phyloP scores from a whole-genome alignment of 225 moss, liverwort and hornwort species.

The Neckera pumila region DNA sequence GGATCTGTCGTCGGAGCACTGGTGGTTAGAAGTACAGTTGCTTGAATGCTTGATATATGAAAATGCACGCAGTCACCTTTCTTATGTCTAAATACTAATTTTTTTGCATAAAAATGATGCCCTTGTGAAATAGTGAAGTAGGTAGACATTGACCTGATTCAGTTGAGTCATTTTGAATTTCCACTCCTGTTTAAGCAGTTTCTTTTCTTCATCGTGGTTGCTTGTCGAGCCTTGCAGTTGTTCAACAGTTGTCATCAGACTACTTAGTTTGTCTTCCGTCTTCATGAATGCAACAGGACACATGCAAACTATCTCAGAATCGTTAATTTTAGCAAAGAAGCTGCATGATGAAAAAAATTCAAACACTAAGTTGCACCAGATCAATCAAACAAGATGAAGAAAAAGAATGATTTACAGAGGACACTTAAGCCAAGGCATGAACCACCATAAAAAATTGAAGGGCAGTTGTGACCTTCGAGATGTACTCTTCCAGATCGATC shows the following conservation, averaged over 20 bases:
- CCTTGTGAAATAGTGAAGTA: background rate
- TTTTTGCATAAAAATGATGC: background rate
- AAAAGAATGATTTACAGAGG: background rate
- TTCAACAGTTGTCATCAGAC: slow-evolving; percentile 37
- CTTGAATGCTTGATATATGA: background rate
- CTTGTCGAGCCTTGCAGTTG: slow-evolving; percentile 50
- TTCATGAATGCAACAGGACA: background rate
- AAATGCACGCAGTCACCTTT: background rate
- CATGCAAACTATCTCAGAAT: background rate
- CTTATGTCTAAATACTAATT: background rate
- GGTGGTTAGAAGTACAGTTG: background rate
- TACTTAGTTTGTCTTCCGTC: slow-evolving; percentile 58
- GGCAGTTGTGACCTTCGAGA: slow-evolving; percentile 14
- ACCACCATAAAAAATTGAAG: background rate
- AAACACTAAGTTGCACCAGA: background rate
- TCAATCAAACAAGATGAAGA: background rate
- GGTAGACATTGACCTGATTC: slow-evolving; percentile 23
- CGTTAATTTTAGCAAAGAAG: background rate
- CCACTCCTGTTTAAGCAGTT: slow-evolving; percentile 33
- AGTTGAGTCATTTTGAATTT: slow-evolving; percentile 38
- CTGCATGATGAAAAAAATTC: background rate
- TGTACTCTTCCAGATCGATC: slow-evolving; percentile 22
- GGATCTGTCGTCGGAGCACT: background rate
- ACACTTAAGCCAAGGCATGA: background rate
- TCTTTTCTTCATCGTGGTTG: slow-evolving; percentile 35